phyloP scores from a whole-genome alignment of 768 basidiomycete species.

The Kwoniella bestiolae region DNA sequence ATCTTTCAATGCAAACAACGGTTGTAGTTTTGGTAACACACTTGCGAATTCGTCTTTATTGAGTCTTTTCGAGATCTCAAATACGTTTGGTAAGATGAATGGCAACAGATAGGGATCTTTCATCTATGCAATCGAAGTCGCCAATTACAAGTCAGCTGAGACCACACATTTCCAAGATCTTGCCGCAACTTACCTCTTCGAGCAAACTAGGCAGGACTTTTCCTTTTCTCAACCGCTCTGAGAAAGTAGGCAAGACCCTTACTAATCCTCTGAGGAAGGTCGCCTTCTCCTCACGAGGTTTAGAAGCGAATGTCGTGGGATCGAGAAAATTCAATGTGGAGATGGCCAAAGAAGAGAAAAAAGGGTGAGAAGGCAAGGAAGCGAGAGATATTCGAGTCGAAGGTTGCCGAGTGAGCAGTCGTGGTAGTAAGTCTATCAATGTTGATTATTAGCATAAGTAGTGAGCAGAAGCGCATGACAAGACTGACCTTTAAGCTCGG shows the following conservation, averaged over 20 bases:
- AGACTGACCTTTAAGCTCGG: slow-evolving; percentile 50
- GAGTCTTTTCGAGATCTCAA: slow-evolving; percentile 78
- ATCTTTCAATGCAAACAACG: slow-evolving; percentile 86
- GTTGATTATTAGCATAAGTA: no score
- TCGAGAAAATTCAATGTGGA: slow-evolving; percentile 96
- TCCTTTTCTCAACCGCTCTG: slow-evolving; percentile 78
- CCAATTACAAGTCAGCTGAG: not conserved
- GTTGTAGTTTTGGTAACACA: slow-evolving; percentile 86
- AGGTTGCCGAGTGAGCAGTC: slow-evolving; percentile 79
- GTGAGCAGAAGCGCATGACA: not conserved
- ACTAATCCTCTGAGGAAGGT: slow-evolving; percentile 91
- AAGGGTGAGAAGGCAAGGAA: slow-evolving; percentile 79
- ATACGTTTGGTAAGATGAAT: slow-evolving; percentile 94
- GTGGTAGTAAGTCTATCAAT: slow-evolving; percentile 71
- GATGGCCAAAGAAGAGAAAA: slow-evolving; percentile 94
- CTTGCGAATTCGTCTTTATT: slow-evolving; percentile 78
- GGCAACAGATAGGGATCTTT: slow-evolving; percentile 92
- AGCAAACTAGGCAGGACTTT: slow-evolving; percentile 90
- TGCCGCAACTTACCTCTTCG: slow-evolving; percentile 72
- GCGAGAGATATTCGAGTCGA: slow-evolving; percentile 74
- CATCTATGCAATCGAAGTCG: slow-evolving; percentile 39
- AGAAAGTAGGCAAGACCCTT: slow-evolving; percentile 78
- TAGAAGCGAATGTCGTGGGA: slow-evolving; percentile 90
- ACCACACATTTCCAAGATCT: not conserved
- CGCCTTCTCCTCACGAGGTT: slow-evolving; percentile 92